Conservation (phyloP, 2,329 filamentous ascomycete species). For the Ophiocordyceps polyrhachis-furcata region DNA sequence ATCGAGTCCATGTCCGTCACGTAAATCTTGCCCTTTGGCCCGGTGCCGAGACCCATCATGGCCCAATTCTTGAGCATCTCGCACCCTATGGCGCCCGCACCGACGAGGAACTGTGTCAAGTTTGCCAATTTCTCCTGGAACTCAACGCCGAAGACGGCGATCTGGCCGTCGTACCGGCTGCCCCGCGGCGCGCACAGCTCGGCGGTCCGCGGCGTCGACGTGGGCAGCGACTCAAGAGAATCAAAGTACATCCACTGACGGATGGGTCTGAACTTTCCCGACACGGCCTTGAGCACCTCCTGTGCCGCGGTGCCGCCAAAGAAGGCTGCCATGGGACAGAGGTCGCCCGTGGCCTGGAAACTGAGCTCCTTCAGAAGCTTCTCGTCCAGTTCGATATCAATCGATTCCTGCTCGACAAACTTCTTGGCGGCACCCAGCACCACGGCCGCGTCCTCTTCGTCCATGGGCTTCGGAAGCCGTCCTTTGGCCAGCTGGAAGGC, state of each 20-base stretch:
- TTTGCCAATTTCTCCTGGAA: slow-evolving; percentile 91
- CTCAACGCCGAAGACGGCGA: slow-evolving; percentile 84
- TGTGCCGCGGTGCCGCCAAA: slow-evolving; percentile 89
- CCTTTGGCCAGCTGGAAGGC: slow-evolving; percentile 61
- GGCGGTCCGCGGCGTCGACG: slow-evolving; percentile 54
- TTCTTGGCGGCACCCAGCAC: slow-evolving; percentile 57
- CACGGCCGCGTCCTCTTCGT: slow-evolving; percentile 65
- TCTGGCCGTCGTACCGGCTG: slow-evolving; percentile 87
- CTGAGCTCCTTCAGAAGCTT: slow-evolving; percentile 85
- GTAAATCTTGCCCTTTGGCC: slow-evolving; percentile 71
- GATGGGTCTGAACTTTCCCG: slow-evolving; percentile 93
- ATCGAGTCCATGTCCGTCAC: slow-evolving; percentile 98
- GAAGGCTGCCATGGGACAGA: slow-evolving; percentile 83
- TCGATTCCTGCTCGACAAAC: slow-evolving; percentile 53
- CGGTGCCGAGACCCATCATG: slow-evolving; percentile 87
- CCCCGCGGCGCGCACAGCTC: slow-evolving; percentile 74
- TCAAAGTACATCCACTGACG: slow-evolving; percentile 96
- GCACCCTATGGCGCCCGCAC: slow-evolving; percentile 91
- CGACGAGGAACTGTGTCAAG: slow-evolving; percentile 82
- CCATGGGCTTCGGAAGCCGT: slow-evolving; percentile 63
- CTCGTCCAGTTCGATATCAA: slow-evolving; percentile 59
- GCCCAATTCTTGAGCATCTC: slow-evolving; percentile 99
- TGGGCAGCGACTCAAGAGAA: slow-evolving; percentile 84
- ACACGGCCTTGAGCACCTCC: slow-evolving; percentile 90
- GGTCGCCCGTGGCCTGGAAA: slow-evolving; percentile 81